Evolutionary conservation across 345 rosid species (phyloP).

Genomic region (Heritiera fomes): DNA sequence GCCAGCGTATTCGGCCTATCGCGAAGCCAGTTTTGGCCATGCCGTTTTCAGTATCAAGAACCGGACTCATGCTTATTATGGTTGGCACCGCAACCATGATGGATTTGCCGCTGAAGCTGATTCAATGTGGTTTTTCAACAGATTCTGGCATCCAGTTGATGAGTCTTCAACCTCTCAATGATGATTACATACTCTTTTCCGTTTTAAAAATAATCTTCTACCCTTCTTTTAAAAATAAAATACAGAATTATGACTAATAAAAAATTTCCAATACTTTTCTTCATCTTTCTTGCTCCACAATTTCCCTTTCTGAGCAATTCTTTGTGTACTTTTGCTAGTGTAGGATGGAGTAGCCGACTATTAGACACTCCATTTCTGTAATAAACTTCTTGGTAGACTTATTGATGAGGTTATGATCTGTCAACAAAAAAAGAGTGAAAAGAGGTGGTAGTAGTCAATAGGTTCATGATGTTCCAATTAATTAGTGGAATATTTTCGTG

Average conservation of each 20-base stretch:
- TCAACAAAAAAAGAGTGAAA: too few species aligned
- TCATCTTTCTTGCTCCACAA: background rate
- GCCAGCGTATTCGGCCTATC: conserved; percentile 81
- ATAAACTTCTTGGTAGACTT: too few species aligned
- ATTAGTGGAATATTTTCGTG: too few species aligned
- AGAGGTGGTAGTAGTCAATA: too few species aligned
- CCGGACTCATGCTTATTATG: conserved; percentile 71
- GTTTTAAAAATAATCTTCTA: too few species aligned
- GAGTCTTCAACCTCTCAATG: conserved; percentile 41
- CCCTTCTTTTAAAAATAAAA: background rate
- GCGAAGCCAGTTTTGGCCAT: conserved; percentile 94
- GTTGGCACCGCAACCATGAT: conserved; percentile 90
- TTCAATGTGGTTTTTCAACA: conserved; percentile 75
- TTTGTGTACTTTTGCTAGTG: too few species aligned
- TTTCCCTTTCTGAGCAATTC: too few species aligned
- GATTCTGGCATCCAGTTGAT: conserved; percentile 61
- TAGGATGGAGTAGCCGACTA: too few species aligned
- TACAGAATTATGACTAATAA: background rate
- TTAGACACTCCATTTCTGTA: too few species aligned
- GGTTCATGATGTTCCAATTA: too few species aligned
- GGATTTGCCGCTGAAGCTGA: conserved; percentile 81
- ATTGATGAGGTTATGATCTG: too few species aligned
- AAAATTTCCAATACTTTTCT: background rate
- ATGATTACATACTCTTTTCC: background rate
- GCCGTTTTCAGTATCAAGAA: conserved; percentile 80